A percentile compares a stretch with the other conserved stretches of the same genome.
Evolutionary conservation across 1,139 yeast genomes (phyloP).

Genomic region (Pichia sp.): DNA sequence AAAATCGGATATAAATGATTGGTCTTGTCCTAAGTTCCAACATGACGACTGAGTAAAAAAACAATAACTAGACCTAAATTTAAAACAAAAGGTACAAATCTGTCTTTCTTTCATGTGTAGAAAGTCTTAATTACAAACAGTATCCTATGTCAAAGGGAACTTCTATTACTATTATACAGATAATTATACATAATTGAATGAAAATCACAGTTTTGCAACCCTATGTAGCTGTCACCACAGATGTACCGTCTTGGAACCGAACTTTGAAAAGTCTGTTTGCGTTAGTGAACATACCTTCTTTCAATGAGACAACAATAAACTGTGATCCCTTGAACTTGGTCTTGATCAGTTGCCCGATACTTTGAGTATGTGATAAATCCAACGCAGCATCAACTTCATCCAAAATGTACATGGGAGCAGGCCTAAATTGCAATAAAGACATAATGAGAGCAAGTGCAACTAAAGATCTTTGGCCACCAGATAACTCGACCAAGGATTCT

Average conservation of each 20-base stretch:
- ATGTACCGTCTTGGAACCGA: conserved; percentile 93
- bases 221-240: conserved; percentile 67
- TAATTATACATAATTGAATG: background rate
- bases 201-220: background rate
- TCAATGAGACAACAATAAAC: conserved; percentile 91
- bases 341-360: conserved; percentile 92
- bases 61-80: too few relatives aligned
- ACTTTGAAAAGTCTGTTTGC: conserved; percentile 94
- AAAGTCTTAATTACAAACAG: too few relatives aligned
- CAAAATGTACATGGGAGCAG: conserved; percentile 97
- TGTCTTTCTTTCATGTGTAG: too few relatives aligned
- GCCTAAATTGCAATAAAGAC: conserved; percentile 92
- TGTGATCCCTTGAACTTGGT: conserved; percentile 94
- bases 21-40: conserved; percentile 8
- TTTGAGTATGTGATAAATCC: conserved; percentile 94
- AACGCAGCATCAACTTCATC: conserved; percentile 99
- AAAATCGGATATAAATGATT: background rate
- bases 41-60: background rate
- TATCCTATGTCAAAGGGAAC: background rate
- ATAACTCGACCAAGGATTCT: conserved; percentile 87
- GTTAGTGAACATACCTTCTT: conserved; percentile 97
- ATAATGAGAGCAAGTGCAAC: conserved; percentile 91
- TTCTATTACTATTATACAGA: conserved; percentile 1
- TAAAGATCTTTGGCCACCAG: conserved; percentile 96
- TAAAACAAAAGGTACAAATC: too few relatives aligned